Conservation (phyloP, 495 filamentous ascomycete genomes). For the Tuber borchii region DNA sequence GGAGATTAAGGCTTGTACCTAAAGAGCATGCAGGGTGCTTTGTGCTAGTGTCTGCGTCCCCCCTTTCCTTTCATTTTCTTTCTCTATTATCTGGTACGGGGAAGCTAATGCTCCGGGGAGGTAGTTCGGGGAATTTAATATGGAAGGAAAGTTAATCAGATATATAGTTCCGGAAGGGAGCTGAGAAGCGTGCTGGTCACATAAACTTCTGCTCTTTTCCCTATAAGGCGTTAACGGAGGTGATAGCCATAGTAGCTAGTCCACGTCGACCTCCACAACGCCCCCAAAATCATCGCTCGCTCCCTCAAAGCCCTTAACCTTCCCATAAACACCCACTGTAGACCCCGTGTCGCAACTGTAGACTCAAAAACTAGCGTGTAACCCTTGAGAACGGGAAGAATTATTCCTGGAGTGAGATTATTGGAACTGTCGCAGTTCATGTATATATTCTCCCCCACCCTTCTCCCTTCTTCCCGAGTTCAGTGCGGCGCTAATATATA, state of each 20-base stretch:
- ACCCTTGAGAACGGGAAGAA: conserved; percentile 44
- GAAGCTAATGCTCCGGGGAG: background rate
- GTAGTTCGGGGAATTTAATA: background rate
- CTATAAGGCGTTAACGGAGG: too few relatives aligned
- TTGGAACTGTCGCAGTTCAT: conserved; percentile 47
- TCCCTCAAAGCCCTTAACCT: conserved; percentile 42
- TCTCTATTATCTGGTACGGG: background rate
- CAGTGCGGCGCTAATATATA: too few relatives aligned
- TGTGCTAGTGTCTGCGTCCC: too few relatives aligned
- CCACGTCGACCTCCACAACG: conserved; percentile 48
- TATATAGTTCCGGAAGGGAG: background rate
- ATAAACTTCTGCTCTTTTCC: background rate
- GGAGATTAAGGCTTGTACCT: conserved; percentile 43
- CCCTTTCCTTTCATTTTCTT: too few relatives aligned
- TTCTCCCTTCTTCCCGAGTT: too few relatives aligned
- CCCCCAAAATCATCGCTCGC: background rate
- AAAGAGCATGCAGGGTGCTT: conserved; percentile 3
- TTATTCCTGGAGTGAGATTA: conserved; percentile 43
- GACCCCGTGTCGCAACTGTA: conserved; percentile 47
- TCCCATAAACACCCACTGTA: conserved; percentile 46
- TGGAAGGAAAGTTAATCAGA: background rate
- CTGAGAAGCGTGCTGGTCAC: background rate
- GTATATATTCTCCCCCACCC: conserved; percentile 10
- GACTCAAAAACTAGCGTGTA: conserved; percentile 47
- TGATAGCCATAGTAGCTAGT: conserved; percentile 50